Conservation (phyloP, 805 yeast genomes). For the Sugiyamaella chiloensis region DNA sequence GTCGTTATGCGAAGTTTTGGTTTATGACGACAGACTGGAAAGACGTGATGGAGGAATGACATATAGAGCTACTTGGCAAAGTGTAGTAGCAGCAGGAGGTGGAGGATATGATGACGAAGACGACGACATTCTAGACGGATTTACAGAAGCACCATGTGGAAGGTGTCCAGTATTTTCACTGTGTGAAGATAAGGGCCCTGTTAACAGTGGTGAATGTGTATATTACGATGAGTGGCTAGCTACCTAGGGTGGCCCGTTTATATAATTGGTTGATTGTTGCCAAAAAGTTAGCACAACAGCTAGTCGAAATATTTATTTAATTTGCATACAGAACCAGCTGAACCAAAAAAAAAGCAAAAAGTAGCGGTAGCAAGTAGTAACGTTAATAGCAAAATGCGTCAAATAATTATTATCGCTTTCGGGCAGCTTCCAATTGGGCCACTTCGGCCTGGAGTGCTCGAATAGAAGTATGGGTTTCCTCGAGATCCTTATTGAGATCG, state of each 20-base stretch:
- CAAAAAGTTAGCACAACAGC: too few species aligned
- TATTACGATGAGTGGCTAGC: conserved; percentile 35
- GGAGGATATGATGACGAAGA: conserved; percentile 16
- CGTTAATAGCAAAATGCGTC: neutral
- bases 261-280: too few species aligned
- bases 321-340: conserved; percentile 8
- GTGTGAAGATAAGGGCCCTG: conserved; percentile 32
- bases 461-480: conserved; percentile 62
- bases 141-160: conserved; percentile 35
- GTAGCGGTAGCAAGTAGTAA: too few species aligned
- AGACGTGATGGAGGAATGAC: conserved; percentile 53
- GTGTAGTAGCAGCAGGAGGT: conserved; percentile 68
- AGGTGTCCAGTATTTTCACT: conserved; percentile 30
- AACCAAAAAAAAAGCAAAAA: too few species aligned
- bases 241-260: too few species aligned
- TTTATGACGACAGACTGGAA: conserved; percentile 83
- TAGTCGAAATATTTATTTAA: too few species aligned
- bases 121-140: conserved; percentile 22
- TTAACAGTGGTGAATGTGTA: conserved; percentile 31
- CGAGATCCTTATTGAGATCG: conserved; percentile 89
- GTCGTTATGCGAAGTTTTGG: conserved; percentile 80
- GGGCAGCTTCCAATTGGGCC: conserved; percentile 1
- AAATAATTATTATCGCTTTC: neutral
- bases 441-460: conserved; percentile 35
- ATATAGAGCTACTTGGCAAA: conserved; percentile 80